Percentiles rank a stretch among this genome's conserved stretches.
phyloP scores from a whole-genome alignment of 805 yeast genomes.

The Pichia manshurica region DNA sequence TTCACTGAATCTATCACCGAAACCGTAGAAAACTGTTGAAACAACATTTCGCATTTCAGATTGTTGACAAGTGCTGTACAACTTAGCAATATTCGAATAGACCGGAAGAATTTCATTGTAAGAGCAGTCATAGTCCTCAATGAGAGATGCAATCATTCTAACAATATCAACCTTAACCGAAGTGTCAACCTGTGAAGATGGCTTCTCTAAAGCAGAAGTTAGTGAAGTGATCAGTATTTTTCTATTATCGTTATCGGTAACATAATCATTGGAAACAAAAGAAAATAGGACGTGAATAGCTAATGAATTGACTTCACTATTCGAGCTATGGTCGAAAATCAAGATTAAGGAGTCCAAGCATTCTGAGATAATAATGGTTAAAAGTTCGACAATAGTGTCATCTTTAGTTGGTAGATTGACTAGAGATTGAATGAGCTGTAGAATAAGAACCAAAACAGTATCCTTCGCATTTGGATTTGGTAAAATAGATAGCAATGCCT shows the following conservation, averaged over 20 bases:
- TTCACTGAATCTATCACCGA: constrained; percentile 48
- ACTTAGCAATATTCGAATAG: constrained; percentile 28
- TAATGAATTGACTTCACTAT: constrained; percentile 43
- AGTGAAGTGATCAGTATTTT: constrained; percentile 50
- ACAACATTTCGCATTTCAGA: constrained; percentile 57
- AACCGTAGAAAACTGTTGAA: constrained; percentile 50
- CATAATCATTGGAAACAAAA: constrained; percentile 52
- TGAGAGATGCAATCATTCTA: constrained; percentile 48
- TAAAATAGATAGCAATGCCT: constrained; percentile 51
- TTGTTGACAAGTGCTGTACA: constrained; percentile 56
- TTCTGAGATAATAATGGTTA: constrained; percentile 54
- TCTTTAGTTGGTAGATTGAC: constrained; percentile 36
- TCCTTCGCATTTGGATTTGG: constrained; percentile 57
- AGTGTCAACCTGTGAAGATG: constrained; percentile 44
- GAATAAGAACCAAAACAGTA: constrained; percentile 48
- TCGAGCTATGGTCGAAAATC: constrained; percentile 37
- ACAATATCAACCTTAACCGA: constrained; percentile 53
- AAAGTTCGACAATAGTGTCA: constrained; percentile 40
- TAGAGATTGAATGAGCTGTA: constrained; percentile 49
- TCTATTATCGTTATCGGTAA: constrained; percentile 50
- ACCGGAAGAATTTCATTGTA: constrained; percentile 41
- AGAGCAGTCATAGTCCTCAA: constrained; percentile 47
- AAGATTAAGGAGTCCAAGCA: constrained; percentile 47
- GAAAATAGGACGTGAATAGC: constrained; percentile 47
- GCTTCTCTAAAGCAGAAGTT: constrained; percentile 54